A percentile compares a stretch with the other conserved stretches of the same genome.
These are phyloP conservation scores for Emydomyces testavorans DNA, from an alignment of 2,329 filamentous ascomycete species.

Conservation along the genomic window DNA sequence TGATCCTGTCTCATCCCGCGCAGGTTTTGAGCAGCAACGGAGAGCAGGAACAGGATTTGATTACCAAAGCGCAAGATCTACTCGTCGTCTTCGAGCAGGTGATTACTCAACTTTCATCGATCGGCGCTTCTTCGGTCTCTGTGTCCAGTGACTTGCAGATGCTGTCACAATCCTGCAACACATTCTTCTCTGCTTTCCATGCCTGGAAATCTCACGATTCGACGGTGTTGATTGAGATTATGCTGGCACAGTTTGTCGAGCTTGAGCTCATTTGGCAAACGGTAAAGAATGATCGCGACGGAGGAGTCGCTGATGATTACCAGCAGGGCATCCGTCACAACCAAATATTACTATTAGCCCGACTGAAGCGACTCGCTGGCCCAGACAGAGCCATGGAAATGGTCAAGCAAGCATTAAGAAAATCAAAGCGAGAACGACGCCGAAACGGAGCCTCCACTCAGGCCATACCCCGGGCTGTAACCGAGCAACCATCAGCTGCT, in stretches of 20 bases:
- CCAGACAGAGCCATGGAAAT: slow-evolving; percentile 49
- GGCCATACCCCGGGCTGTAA: slow-evolving; percentile 46
- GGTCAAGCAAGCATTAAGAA: slow-evolving; percentile 50
- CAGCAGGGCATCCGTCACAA: slow-evolving; percentile 54
- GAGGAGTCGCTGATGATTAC: slow-evolving; percentile 53
- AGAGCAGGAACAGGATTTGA: slow-evolving; percentile 47
- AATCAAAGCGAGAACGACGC: slow-evolving; percentile 44
- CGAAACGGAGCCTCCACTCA: slow-evolving; percentile 37
- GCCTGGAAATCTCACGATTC: slow-evolving; percentile 56
- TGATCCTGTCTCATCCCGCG: slow-evolving; percentile 50
- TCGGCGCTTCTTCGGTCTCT: slow-evolving; percentile 29
- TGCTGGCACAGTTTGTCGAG: slow-evolving; percentile 56
- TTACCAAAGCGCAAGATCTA: slow-evolving; percentile 49
- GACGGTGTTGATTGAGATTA: slow-evolving; percentile 51
- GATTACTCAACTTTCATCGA: slow-evolving; percentile 39
- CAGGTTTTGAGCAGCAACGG: slow-evolving; percentile 50
- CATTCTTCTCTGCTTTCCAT: slow-evolving; percentile 52
- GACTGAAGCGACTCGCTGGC: slow-evolving; percentile 51
- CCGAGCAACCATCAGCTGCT: slow-evolving; percentile 25
- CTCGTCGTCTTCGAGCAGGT: slow-evolving; percentile 46
- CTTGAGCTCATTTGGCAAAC: slow-evolving; percentile 57
- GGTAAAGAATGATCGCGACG: slow-evolving; percentile 51
- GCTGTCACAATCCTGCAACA: slow-evolving; percentile 46
- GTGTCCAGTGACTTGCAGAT: slow-evolving; percentile 38
- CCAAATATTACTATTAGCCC: slow-evolving; percentile 50